phyloP scores from a whole-genome alignment of 495 filamentous ascomycete species.

The Sordaria brevicollis region DNA sequence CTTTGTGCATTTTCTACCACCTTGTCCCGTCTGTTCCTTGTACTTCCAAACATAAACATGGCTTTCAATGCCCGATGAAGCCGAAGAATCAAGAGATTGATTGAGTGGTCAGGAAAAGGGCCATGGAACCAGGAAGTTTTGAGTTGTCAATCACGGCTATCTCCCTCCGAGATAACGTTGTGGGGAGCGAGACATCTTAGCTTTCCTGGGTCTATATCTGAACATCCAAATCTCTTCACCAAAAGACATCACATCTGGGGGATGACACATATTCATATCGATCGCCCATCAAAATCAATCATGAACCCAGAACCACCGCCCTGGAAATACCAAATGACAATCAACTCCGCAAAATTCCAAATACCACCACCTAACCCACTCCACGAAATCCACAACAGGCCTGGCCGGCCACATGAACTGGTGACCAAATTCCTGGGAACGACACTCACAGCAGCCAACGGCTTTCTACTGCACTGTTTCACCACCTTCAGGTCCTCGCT shows the following conservation, averaged over 20 bases:
- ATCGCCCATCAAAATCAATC: neutral
- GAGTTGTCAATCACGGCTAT: neutral
- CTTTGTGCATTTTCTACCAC: neutral
- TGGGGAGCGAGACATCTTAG: neutral
- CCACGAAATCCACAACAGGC: neutral
- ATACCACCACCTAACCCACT: neutral
- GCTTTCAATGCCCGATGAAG: neutral
- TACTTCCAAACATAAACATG: neutral
- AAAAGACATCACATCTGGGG: neutral
- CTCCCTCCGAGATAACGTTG: neutral
- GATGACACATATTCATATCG: neutral
- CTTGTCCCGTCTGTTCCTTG: neutral
- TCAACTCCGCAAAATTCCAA: neutral
- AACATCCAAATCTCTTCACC: neutral
- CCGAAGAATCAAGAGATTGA: neutral
- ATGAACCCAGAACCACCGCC: neutral
- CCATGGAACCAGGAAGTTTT: too few relatives aligned
- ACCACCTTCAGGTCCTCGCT: neutral
- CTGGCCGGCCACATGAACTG: neutral
- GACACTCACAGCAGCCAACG: neutral
- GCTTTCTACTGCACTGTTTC: neutral
- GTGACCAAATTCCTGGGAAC: neutral
- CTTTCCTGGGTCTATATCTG: neutral
- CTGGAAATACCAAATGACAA: neutral
- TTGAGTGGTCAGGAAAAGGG: neutral